A percentile compares a stretch with the other conserved stretches of the same genome.
These are phyloP conservation scores for Cystobasidiaceae sp. DNA, from an alignment of 1,284 basidiomycete genomes.

Conservation along the genomic window DNA sequence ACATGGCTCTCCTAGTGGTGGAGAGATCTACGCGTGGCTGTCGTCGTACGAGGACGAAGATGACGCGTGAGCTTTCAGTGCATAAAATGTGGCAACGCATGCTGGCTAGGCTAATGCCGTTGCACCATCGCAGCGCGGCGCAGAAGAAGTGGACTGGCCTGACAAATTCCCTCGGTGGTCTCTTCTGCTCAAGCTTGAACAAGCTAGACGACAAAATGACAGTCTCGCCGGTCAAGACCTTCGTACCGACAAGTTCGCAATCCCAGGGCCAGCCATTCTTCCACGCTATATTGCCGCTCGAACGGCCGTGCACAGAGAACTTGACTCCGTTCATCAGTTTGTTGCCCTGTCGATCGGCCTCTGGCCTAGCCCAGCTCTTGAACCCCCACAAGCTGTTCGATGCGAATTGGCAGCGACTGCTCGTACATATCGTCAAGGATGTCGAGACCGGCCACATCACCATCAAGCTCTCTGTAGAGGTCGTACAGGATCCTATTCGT, in stretches of 20 bases:
- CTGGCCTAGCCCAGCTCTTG: slow-evolving; percentile 77
- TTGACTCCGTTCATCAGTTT: slow-evolving; percentile 91
- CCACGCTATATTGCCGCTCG: slow-evolving; percentile 71
- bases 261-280: slow-evolving; percentile 48
- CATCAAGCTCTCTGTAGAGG: slow-evolving; percentile 70
- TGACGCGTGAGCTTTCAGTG: slow-evolving; percentile 72
- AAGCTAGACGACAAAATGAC: slow-evolving; percentile 48
- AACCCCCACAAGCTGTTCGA: slow-evolving; percentile 82
- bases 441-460: slow-evolving; percentile 53
- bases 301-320: slow-evolving; percentile 92
- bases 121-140: neutral
- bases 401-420: slow-evolving; percentile 80
- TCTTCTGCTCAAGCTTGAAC: slow-evolving; percentile 89
- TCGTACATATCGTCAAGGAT: slow-evolving; percentile 54
- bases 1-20: slow-evolving; percentile 6
- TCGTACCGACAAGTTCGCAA: neutral
- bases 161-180: slow-evolving; percentile 79
- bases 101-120: too few relatives aligned
- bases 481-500: slow-evolving; percentile 73
- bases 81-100: too few relatives aligned
- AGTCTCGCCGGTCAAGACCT: slow-evolving; percentile 4
- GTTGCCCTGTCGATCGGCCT: slow-evolving; percentile 81
- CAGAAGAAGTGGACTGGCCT: slow-evolving; percentile 69
- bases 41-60: slow-evolving; percentile 55
- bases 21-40: slow-evolving; percentile 20